phyloP scores from a whole-genome alignment of 1,284 basidiomycete species.

The Paramarasmius palmivorus region DNA sequence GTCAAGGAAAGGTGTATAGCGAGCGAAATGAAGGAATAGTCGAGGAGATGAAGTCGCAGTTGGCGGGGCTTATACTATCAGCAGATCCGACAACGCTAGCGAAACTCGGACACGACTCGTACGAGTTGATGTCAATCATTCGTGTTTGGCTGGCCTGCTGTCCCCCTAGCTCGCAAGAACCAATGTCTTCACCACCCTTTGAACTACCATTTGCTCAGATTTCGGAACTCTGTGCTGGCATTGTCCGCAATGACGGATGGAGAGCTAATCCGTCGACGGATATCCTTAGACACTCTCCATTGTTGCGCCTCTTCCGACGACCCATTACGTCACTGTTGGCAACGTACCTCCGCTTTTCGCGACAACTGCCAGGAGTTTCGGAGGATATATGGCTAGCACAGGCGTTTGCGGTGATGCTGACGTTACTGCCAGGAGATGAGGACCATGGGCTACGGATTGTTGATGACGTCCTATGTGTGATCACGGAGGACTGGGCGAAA shows the following conservation, averaged over 20 bases:
- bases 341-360: slow-evolving; percentile 58
- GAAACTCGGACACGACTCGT: slow-evolving; percentile 31
- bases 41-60: slow-evolving; percentile 26
- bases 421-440: slow-evolving; percentile 70
- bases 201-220: slow-evolving; percentile 54
- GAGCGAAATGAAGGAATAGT: slow-evolving; percentile 36
- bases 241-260: slow-evolving; percentile 55
- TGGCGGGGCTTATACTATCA: slow-evolving; percentile 8
- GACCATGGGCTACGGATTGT: slow-evolving; percentile 42
- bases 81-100: background rate
- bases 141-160: slow-evolving; percentile 65
- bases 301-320: slow-evolving; percentile 41
- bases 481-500: slow-evolving; percentile 42
- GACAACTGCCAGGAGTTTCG: slow-evolving; percentile 50
- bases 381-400: slow-evolving; percentile 66
- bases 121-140: slow-evolving; percentile 47
- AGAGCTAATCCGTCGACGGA: slow-evolving; percentile 16
- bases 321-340: slow-evolving; percentile 53
- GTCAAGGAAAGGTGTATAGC: slow-evolving; percentile 34
- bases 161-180: slow-evolving; percentile 37
- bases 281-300: slow-evolving; percentile 20
- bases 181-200: slow-evolving; percentile 49
- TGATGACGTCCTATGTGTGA: slow-evolving; percentile 34
- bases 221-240: slow-evolving; percentile 48
- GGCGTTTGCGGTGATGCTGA: slow-evolving; percentile 52